A percentile compares a stretch with the other conserved stretches of the same genome.
These are phyloP conservation scores for Haplosporangium gracile DNA, from an alignment of 192 early-diverging fungal species.

Conservation along the genomic window DNA sequence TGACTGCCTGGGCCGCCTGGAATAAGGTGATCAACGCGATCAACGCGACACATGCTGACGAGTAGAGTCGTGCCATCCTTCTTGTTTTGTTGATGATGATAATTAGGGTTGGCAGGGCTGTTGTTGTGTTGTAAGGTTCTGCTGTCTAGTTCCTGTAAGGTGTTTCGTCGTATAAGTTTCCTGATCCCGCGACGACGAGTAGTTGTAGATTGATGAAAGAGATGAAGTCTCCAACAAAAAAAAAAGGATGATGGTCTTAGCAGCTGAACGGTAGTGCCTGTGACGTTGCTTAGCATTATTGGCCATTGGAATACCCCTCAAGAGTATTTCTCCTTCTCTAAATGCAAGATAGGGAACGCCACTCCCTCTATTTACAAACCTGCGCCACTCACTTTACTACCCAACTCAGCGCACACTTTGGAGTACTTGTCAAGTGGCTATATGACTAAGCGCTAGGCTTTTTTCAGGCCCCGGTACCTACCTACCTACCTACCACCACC, in stretches of 20 bases:
- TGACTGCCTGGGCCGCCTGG: conserved; percentile 65
- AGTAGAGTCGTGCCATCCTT: conserved; percentile 33
- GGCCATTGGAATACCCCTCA: background rate
- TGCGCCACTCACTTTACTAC: background rate
- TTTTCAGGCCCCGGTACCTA: background rate
- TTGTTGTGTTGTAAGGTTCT: background rate
- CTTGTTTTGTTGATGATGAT: conserved; percentile 1
- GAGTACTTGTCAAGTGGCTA: background rate
- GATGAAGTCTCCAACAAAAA: background rate
- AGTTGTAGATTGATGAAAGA: background rate
- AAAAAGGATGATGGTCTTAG: conserved; percentile 3
- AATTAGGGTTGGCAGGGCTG: background rate
- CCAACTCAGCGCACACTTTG: background rate
- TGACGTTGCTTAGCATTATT: background rate
- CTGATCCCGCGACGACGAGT: background rate
- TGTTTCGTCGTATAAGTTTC: background rate
- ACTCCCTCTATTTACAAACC: background rate
- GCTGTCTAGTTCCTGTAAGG: background rate
- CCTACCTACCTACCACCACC: too few species aligned
- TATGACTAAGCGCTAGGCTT: background rate
- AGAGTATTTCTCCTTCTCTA: background rate
- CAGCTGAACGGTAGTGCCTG: background rate
- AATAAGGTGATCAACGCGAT: conserved; percentile 5
- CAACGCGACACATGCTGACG: conserved; percentile 19
- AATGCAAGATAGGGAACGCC: background rate